These are phyloP conservation scores for Saccharum hybrid DNA, from an alignment of 202 grass and related monocot species.

Conservation along the genomic window DNA sequence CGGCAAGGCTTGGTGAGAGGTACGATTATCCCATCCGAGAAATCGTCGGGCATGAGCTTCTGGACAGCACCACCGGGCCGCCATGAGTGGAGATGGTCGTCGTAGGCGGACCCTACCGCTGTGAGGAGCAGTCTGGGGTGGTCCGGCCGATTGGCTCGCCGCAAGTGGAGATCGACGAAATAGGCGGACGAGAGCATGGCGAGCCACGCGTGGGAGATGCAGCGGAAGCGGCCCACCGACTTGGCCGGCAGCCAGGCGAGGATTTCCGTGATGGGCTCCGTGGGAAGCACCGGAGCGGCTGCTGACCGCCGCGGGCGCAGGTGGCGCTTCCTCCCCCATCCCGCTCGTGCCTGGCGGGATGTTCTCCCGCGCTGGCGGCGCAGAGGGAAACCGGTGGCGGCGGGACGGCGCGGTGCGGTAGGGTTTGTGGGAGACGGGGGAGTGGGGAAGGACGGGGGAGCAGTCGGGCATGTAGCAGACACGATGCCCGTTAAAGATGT, in stretches of 20 bases:
- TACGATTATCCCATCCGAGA: not conserved
- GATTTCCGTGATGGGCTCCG: slow-evolving; percentile 14
- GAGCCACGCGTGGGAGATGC: slow-evolving; percentile 19
- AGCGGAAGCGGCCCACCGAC: slow-evolving; percentile 26
- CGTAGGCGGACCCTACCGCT: not conserved
- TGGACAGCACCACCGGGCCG: slow-evolving; percentile 22
- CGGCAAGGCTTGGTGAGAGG: slow-evolving; percentile 27
- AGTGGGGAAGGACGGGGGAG: too few species aligned
- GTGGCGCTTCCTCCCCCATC: not conserved
- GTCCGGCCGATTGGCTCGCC: slow-evolving; percentile 3
- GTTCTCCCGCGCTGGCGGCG: not conserved
- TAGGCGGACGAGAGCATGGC: slow-evolving; percentile 19
- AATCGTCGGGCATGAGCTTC: slow-evolving; percentile 38
- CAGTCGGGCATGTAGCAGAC: too few species aligned
- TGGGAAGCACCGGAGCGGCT: not conserved
- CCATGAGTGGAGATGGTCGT: slow-evolving; percentile 36
- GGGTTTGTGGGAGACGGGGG: not conserved
- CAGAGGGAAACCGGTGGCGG: not conserved
- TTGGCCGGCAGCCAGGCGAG: slow-evolving; percentile 30
- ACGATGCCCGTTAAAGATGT: too few species aligned
- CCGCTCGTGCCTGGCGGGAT: not conserved
- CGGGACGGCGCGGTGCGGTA: not conserved
- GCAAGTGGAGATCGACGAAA: slow-evolving; percentile 28
- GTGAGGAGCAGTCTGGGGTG: slow-evolving; percentile 31
- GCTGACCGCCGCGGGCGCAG: not conserved